phyloP scores from a whole-genome alignment of 176 grass and related monocot species.

The Oryza nivara region DNA sequence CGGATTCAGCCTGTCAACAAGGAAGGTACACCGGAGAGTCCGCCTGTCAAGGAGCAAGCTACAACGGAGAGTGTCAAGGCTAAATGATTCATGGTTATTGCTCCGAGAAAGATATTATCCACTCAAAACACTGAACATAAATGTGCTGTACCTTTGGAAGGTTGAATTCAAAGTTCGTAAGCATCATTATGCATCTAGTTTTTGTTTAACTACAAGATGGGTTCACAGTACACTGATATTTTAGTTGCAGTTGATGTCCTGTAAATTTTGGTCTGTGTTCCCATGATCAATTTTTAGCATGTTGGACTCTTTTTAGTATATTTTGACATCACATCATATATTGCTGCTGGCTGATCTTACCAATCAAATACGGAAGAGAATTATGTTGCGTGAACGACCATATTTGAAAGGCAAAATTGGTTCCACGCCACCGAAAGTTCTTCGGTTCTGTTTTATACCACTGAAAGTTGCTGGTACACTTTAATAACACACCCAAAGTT shows the following conservation, averaged over 20 bases:
- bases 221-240: neutral
- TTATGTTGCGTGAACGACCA: neutral
- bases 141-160: neutral
- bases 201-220: neutral
- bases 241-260: neutral
- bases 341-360: neutral
- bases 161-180: neutral
- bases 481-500: no score
- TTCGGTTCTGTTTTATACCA: no score
- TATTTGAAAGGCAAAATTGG: neutral
- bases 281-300: neutral
- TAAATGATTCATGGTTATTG: constrained; percentile 39
- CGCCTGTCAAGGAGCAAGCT: constrained; percentile 33
- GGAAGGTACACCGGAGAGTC: constrained; percentile 23
- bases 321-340: neutral
- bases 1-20: constrained; percentile 61
- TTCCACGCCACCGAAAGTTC: no score
- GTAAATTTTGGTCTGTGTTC: neutral
- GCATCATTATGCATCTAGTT: neutral
- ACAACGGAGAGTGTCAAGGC: constrained; percentile 53
- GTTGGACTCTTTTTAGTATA: neutral
- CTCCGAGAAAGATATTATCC: neutral
- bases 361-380: neutral
- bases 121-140: neutral
- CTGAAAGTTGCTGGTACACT: no score